These are phyloP conservation scores for Aspergillus ustus DNA, from an alignment of 2,329 filamentous ascomycete species.

Conservation along the genomic window DNA sequence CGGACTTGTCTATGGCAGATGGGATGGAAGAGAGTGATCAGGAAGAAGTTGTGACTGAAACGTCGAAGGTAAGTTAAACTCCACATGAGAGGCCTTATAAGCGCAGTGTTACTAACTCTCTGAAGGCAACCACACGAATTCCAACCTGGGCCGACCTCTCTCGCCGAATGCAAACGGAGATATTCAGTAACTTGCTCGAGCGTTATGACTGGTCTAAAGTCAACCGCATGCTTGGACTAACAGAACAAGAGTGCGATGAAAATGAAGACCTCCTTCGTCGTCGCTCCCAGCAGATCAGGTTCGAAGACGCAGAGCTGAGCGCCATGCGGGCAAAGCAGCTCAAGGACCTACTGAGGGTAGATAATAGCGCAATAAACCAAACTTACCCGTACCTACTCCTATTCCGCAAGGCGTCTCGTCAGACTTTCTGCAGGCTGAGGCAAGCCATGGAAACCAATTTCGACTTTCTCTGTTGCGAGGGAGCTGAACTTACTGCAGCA, in stretches of 20 bases:
- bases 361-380: slow-evolving; percentile 35
- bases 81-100: neutral
- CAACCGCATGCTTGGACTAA: slow-evolving; percentile 33
- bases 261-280: slow-evolving; percentile 22
- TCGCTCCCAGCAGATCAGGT: slow-evolving; percentile 32
- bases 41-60: slow-evolving; percentile 16
- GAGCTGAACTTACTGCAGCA: slow-evolving; percentile 37
- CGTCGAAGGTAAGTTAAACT: slow-evolving; percentile 12
- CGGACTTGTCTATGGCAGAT: slow-evolving; percentile 4
- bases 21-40: slow-evolving; percentile 30
- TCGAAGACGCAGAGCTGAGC: slow-evolving; percentile 35
- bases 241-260: slow-evolving; percentile 25
- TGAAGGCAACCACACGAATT: slow-evolving; percentile 9
- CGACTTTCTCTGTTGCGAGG: slow-evolving; percentile 37
- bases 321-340: slow-evolving; percentile 44
- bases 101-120: neutral
- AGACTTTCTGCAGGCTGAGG: slow-evolving; percentile 22
- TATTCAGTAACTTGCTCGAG: slow-evolving; percentile 38
- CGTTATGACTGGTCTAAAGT: slow-evolving; percentile 26
- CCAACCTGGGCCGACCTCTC: slow-evolving; percentile 41
- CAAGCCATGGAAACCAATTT: slow-evolving; percentile 25
- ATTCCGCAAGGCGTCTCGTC: slow-evolving; percentile 31
- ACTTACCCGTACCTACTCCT: slow-evolving; percentile 33
- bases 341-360: slow-evolving; percentile 34
- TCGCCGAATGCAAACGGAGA: slow-evolving; percentile 40